phyloP scores from a whole-genome alignment of 345 rosid genomes.

The Acer yangbiense region DNA sequence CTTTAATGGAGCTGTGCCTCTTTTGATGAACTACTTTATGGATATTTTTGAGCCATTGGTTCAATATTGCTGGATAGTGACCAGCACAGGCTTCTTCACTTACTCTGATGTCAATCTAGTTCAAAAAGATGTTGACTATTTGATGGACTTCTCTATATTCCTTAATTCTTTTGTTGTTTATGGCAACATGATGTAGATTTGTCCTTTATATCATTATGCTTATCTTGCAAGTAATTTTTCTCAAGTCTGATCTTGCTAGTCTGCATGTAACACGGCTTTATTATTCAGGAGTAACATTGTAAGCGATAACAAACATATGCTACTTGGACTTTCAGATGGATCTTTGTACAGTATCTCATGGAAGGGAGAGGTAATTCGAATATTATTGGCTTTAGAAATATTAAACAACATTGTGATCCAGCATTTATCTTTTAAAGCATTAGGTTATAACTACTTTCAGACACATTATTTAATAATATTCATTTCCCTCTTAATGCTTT shows the following conservation, averaged over 20 bases:
- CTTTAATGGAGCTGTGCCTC: neutral
- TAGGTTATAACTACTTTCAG: neutral
- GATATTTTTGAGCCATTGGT: neutral
- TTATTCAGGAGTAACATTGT: constrained; percentile 85
- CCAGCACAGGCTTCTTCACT: neutral
- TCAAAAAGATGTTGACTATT: neutral
- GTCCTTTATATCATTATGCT: neutral
- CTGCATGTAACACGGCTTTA: constrained; percentile 17
- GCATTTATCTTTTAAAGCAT: neutral
- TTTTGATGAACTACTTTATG: neutral
- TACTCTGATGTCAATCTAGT: neutral
- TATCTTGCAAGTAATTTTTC: neutral
- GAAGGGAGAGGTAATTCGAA: constrained; percentile 89
- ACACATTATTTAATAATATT: constrained; percentile 8
- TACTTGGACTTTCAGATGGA: constrained; percentile 90
- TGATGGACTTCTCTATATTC: neutral
- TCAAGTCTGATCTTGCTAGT: constrained; percentile 19
- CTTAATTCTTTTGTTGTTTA: neutral
- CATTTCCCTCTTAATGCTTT: constrained; percentile 8
- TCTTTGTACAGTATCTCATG: constrained; percentile 81
- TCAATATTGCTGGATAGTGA: neutral
- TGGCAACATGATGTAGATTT: neutral
- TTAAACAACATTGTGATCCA: neutral
- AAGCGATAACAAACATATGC: constrained; percentile 69
- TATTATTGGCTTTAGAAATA: constrained; percentile 16